Base-by-base conservation (phyloP, 371 early-diverging fungal species). In the Mucor plumbeus region DNA sequence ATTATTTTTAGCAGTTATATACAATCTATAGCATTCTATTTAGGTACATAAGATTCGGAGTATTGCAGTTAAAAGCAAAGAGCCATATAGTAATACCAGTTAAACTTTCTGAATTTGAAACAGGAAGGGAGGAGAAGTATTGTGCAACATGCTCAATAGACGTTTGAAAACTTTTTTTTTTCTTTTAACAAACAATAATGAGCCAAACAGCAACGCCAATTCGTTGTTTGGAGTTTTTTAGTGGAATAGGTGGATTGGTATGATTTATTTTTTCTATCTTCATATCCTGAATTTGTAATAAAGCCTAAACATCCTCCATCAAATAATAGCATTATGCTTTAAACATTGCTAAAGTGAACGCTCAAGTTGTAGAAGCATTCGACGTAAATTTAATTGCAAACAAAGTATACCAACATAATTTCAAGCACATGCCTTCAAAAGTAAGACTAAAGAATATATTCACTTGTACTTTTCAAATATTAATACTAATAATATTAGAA, bases 341-440 rank as follows among this genome's bases (percentile, higher is more conserved):
- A 4, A 80, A 85, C 38, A 79, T 84, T 44, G 85, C 86, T 47
- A 80, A 84, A 1, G 59, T 80, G 31, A 41, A 76, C 2, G 87
- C 85, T 34, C 57, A 74, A 17, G 86, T 92, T 1, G 78, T 86
- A 7, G 79, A 77, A 70, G 82, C 87, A 33, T 92, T 88, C 64
- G 92, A 93, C 68, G 85, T 91, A 69, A 91, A 91, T 67, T 86
- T 85, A 55, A 78, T 87, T 39, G 93, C 92, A 19, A 93, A 93
- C 71, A 75, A 76, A 6, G 88, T 90, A 0, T 93, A 93, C 61
- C 72, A 74, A 48, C 71, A 86, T 63, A 92, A 89, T 72, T 91
- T 91, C 69, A 73, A 76, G 14, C 81, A 78, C 54, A 68, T 68
- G 0, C 87, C 90, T 38, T 85, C 80, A 35, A 87, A 81, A 47